phyloP scores from a whole-genome alignment of 2,329 filamentous ascomycete species.

The Xylariaceae sp. region DNA sequence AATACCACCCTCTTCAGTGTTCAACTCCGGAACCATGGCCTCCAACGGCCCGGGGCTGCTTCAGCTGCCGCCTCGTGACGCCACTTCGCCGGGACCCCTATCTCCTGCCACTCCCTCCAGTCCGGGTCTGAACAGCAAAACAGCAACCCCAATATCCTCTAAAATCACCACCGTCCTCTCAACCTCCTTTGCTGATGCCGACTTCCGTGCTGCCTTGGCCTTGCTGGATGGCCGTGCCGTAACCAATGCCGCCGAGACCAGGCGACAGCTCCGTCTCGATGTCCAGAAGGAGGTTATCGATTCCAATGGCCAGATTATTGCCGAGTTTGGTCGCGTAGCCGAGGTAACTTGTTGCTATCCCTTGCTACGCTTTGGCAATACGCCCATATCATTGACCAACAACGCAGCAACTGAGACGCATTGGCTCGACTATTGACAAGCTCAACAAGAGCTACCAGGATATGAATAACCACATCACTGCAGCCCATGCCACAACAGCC shows the following conservation, averaged over 20 bases:
- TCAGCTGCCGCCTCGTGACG: slow-evolving; percentile 27
- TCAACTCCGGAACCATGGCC: slow-evolving; percentile 27
- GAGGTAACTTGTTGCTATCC: slow-evolving; percentile 55
- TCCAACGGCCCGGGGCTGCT: slow-evolving; percentile 27
- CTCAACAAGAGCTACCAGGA: slow-evolving; percentile 77
- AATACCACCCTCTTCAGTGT: no score
- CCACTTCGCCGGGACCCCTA: slow-evolving; percentile 26
- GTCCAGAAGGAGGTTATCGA: slow-evolving; percentile 90
- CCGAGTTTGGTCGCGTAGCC: slow-evolving; percentile 84
- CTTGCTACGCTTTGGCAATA: not conserved
- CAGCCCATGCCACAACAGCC: slow-evolving; percentile 71
- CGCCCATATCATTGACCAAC: not conserved
- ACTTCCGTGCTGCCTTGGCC: slow-evolving; percentile 80
- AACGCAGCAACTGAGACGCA: slow-evolving; percentile 71
- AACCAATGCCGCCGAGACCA: slow-evolving; percentile 72
- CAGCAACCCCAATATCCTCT: slow-evolving; percentile 68
- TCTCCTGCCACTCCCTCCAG: slow-evolving; percentile 33
- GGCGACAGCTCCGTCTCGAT: slow-evolving; percentile 76
- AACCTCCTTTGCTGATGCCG: slow-evolving; percentile 86
- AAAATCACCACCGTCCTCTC: slow-evolving; percentile 85
- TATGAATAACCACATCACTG: slow-evolving; percentile 73
- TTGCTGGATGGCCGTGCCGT: slow-evolving; percentile 72
- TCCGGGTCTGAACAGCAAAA: slow-evolving; percentile 35
- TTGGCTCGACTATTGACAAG: slow-evolving; percentile 73
- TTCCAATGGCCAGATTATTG: slow-evolving; percentile 84